phyloP scores from a whole-genome alignment of 1,284 basidiomycete species.

The Tilletia horrida region DNA sequence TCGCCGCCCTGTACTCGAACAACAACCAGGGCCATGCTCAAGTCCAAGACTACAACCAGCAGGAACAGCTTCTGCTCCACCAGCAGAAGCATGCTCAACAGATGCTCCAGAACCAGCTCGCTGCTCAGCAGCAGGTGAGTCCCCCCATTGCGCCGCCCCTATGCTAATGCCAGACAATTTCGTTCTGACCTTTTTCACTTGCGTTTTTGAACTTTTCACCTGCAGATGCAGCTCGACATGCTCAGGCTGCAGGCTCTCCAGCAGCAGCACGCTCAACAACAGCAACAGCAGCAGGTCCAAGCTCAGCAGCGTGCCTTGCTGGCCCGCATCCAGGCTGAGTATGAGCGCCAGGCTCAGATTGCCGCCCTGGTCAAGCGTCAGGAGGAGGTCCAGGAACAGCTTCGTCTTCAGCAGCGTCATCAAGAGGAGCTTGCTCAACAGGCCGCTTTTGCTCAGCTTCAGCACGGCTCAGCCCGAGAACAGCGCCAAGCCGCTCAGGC shows the following conservation, averaged over 20 bases:
- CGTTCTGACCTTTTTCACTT: not conserved
- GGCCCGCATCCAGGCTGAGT: constrained; percentile 39
- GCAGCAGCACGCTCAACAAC: constrained; percentile 33
- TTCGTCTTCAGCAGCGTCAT: constrained; percentile 21
- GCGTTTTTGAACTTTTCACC: not conserved
- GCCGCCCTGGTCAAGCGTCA: constrained; percentile 10
- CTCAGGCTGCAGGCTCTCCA: constrained; percentile 40
- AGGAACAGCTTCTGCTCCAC: constrained; percentile 16
- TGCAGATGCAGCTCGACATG: constrained; percentile 32
- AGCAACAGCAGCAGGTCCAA: constrained; percentile 31
- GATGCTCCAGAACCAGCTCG: constrained; percentile 35
- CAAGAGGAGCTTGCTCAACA: constrained; percentile 24
- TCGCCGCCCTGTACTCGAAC: constrained; percentile 28
- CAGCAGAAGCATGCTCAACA: constrained; percentile 30
- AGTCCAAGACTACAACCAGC: constrained; percentile 19
- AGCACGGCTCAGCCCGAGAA: constrained; percentile 26
- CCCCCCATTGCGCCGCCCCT: not conserved
- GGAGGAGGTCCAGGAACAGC: constrained; percentile 21
- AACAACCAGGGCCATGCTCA: constrained; percentile 25
- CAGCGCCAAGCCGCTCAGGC: constrained; percentile 46
- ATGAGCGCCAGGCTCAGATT: constrained; percentile 27
- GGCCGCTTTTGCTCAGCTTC: constrained; percentile 25
- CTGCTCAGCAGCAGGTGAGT: constrained; percentile 30
- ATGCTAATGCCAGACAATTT: not conserved
- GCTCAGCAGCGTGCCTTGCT: constrained; percentile 45